These are phyloP conservation scores for Climacium dendroides DNA, from an alignment of 225 moss, liverwort and hornwort genomes.

Conservation along the genomic window DNA sequence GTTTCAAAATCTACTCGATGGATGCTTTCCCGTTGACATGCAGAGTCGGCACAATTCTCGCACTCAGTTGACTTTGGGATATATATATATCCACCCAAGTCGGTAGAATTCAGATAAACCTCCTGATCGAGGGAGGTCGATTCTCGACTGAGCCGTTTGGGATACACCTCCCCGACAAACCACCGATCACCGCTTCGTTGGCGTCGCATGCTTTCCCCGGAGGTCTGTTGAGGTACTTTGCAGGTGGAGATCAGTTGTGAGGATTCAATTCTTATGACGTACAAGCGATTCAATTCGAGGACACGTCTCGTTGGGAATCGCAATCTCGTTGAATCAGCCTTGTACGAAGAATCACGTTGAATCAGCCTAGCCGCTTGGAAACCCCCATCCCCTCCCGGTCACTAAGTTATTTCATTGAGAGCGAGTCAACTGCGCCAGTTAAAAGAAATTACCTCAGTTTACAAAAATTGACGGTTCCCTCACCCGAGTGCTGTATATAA, in stretches of 20 bases:
- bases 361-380: not conserved
- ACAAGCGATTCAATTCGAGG: not conserved
- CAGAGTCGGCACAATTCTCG: too few relatives aligned
- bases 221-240: not conserved
- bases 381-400: too few relatives aligned
- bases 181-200: not conserved
- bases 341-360: not conserved
- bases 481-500: not conserved
- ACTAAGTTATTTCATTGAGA: not conserved
- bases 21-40: too few relatives aligned
- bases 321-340: not conserved
- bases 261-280: not conserved
- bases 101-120: too few relatives aligned
- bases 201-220: not conserved
- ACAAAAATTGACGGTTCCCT: not conserved
- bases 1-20: too few relatives aligned
- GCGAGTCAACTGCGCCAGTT: not conserved
- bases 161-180: not conserved
- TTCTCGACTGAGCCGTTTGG: not conserved
- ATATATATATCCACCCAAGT: too few relatives aligned
- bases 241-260: not conserved
- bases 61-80: too few relatives aligned
- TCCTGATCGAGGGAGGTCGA: too few relatives aligned
- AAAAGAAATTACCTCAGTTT: not conserved
- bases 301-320: not conserved